These are phyloP conservation scores for Spizellomyces punctatus DNA, from an alignment of 192 early-diverging fungal genomes.

Conservation along the genomic window DNA sequence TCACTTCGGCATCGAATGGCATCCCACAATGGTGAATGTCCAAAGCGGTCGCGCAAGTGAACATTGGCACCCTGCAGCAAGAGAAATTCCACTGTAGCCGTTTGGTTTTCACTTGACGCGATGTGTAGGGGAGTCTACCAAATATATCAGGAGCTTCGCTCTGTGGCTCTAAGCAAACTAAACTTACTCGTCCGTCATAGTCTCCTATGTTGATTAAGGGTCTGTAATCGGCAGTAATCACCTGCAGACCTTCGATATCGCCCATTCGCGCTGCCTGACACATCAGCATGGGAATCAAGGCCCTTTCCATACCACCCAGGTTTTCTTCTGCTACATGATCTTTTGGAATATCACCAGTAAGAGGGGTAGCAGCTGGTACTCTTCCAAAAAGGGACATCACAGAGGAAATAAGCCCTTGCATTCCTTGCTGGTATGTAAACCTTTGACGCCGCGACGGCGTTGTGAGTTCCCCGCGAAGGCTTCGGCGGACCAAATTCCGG, in stretches of 20 bases:
- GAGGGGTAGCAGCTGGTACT: constrained; percentile 2
- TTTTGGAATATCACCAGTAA: neutral
- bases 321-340: neutral
- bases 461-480: constrained; percentile 92
- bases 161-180: neutral
- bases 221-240: constrained; percentile 59
- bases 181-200: constrained; percentile 61
- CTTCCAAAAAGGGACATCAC: constrained; percentile 26
- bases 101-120: constrained; percentile 76
- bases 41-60: constrained; percentile 83
- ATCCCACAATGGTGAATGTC: constrained; percentile 89
- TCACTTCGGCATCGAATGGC: constrained; percentile 66
- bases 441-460: constrained; percentile 62
- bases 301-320: constrained; percentile 58
- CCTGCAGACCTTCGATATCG: constrained; percentile 77
- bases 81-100: constrained; percentile 73
- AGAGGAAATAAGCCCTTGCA: constrained; percentile 45
- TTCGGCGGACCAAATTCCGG: constrained; percentile 78
- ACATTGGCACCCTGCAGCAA: constrained; percentile 85
- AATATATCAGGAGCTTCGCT: neutral
- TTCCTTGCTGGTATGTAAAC: constrained; percentile 68
- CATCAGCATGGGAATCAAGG: constrained; percentile 80
- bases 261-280: constrained; percentile 85
- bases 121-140: constrained; percentile 81
- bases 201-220: constrained; percentile 72